Evolutionary conservation across 1,284 basidiomycete genomes (phyloP).

Genomic region (Ceratobasidium sp.): DNA sequence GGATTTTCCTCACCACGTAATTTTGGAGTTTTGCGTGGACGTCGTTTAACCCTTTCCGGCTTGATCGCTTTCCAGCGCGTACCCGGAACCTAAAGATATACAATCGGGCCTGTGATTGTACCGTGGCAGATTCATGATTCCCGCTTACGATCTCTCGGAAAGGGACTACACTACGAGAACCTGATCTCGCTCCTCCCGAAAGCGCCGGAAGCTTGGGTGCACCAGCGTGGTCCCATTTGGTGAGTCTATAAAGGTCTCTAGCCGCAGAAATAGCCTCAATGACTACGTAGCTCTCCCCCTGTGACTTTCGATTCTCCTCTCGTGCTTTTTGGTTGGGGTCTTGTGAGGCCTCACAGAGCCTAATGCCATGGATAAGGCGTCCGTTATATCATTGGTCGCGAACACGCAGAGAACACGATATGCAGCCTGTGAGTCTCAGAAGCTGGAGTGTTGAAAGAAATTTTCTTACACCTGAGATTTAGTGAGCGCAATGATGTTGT

Average conservation of each 20-base stretch:
- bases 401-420: conserved; percentile 41
- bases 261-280: conserved; percentile 25
- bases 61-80: conserved; percentile 2
- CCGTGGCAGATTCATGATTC: conserved; percentile 11
- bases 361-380: conserved; percentile 13
- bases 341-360: conserved; percentile 11
- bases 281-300: conserved; percentile 27
- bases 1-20: background rate
- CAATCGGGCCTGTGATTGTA: conserved; percentile 34
- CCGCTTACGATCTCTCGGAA: conserved; percentile 46
- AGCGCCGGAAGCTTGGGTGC: conserved; percentile 45
- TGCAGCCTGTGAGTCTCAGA: conserved; percentile 35
- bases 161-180: conserved; percentile 26
- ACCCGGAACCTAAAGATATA: conserved; percentile 5
- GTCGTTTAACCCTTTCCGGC: background rate
- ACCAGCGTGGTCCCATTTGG: conserved; percentile 36
- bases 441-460: background rate
- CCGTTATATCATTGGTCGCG: background rate
- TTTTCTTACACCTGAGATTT: background rate
- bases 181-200: conserved; percentile 31
- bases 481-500: conserved; percentile 33
- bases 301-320: background rate
- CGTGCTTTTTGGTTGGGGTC: background rate
- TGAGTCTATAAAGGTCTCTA: conserved; percentile 39
- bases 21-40: background rate